A percentile compares a stretch with the other conserved stretches of the same genome.
These are phyloP conservation scores for Cucurbita maxima DNA, from an alignment of 306 rosid species.

Conservation along the genomic window DNA sequence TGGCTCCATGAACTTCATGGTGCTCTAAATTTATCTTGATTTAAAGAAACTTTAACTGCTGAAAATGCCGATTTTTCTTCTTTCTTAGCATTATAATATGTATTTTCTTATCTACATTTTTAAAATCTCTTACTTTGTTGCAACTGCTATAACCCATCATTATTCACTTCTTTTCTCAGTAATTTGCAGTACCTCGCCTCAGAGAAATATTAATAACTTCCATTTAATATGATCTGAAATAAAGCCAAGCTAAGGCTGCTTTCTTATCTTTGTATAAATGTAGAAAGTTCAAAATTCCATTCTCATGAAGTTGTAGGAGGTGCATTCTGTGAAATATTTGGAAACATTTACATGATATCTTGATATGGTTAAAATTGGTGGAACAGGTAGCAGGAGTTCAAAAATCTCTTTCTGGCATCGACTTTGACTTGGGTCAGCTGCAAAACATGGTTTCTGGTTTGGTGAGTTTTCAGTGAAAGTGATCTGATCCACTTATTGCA, in stretches of 20 bases:
- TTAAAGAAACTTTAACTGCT: neutral
- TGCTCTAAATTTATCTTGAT: neutral
- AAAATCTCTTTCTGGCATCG: constrained; percentile 34
- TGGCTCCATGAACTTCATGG: neutral
- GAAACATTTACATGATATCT: neutral
- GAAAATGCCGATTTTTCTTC: neutral
- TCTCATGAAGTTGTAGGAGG: neutral
- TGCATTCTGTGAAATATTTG: neutral
- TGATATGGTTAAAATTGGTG: constrained; percentile 17
- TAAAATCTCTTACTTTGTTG: neutral
- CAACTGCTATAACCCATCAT: neutral
- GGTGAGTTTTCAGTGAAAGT: constrained; percentile 45
- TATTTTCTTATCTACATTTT: neutral
- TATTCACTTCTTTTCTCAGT: neutral
- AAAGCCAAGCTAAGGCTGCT: neutral
- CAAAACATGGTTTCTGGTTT: constrained; percentile 40
- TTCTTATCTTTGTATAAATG: neutral
- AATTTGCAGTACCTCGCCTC: neutral
- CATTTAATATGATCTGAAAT: neutral
- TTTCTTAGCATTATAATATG: neutral
- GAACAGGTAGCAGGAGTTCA: constrained; percentile 69
- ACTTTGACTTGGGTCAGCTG: constrained; percentile 40
- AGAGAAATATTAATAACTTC: neutral
- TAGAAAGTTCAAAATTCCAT: neutral
- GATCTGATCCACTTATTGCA: neutral